A percentile compares a stretch with the other conserved stretches of the same genome.
phyloP scores from a whole-genome alignment of 192 early-diverging fungal species.

The Neocallimastix lanati region DNA sequence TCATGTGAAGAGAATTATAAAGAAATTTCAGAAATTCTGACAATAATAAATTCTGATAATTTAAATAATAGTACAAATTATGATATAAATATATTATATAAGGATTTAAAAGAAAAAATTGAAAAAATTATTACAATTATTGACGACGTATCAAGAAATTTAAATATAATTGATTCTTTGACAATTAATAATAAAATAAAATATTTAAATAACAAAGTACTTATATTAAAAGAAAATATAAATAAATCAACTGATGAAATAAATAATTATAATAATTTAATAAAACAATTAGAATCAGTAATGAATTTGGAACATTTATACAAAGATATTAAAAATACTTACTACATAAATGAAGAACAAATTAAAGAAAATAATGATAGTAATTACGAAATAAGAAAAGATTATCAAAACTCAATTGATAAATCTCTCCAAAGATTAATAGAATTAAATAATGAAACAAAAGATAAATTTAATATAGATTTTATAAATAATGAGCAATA shows the following conservation, averaged over 20 bases:
- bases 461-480: not conserved
- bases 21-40: not conserved
- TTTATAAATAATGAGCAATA: not conserved
- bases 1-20: not conserved
- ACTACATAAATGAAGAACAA: not conserved
- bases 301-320: not conserved
- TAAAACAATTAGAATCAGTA: not conserved
- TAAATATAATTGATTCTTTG: not conserved
- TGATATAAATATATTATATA: not conserved
- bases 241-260: not conserved
- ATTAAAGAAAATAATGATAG: not conserved
- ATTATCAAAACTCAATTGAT: not conserved
- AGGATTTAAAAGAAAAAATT: not conserved
- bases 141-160: not conserved
- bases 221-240: not conserved
- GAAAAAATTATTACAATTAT: not conserved
- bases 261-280: not conserved
- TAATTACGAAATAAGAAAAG: not conserved
- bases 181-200: not conserved
- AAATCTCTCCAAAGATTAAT: not conserved
- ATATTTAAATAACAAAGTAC: not conserved
- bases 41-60: not conserved
- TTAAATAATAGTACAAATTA: not conserved
- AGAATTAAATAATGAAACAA: not conserved
- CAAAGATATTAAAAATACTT: not conserved